These are phyloP conservation scores for Hippophae gyantsensis DNA, from an alignment of 306 rosid species.

Conservation along the genomic window DNA sequence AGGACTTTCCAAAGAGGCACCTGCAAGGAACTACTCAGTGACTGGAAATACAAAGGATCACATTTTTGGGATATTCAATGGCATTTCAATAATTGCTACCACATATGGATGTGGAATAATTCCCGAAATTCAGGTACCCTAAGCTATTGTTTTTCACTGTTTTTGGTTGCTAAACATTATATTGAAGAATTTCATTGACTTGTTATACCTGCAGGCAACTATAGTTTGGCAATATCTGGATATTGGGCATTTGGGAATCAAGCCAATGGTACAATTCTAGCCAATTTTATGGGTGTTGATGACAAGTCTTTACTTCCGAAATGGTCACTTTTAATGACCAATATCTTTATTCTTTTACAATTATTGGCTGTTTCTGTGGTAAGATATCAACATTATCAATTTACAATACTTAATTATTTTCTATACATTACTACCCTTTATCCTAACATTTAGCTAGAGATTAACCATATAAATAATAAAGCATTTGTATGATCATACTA, in stretches of 20 bases:
- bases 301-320: constrained; percentile 36
- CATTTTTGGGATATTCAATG: constrained; percentile 49
- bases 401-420: too few species aligned
- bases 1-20: constrained; percentile 55
- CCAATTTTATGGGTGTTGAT: constrained; percentile 33
- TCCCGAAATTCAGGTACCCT: constrained; percentile 71
- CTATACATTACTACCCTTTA: too few species aligned
- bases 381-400: constrained; percentile 5
- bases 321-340: constrained; percentile 63
- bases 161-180: too few species aligned
- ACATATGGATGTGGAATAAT: constrained; percentile 66
- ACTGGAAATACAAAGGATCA: constrained; percentile 26
- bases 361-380: constrained; percentile 55
- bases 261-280: constrained; percentile 37
- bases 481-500: background rate
- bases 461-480: too few species aligned
- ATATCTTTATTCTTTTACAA: constrained; percentile 54
- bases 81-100: constrained; percentile 61
- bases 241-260: constrained; percentile 85
- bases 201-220: constrained; percentile 50
- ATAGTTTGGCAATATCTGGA: constrained; percentile 59
- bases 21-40: constrained; percentile 37
- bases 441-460: too few species aligned
- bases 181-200: too few species aligned
- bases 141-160: background rate